A percentile compares a stretch with the other conserved stretches of the same genome.
These are phyloP conservation scores for Myxozyma mucilagina DNA, from an alignment of 805 yeast species.

Conservation along the genomic window DNA sequence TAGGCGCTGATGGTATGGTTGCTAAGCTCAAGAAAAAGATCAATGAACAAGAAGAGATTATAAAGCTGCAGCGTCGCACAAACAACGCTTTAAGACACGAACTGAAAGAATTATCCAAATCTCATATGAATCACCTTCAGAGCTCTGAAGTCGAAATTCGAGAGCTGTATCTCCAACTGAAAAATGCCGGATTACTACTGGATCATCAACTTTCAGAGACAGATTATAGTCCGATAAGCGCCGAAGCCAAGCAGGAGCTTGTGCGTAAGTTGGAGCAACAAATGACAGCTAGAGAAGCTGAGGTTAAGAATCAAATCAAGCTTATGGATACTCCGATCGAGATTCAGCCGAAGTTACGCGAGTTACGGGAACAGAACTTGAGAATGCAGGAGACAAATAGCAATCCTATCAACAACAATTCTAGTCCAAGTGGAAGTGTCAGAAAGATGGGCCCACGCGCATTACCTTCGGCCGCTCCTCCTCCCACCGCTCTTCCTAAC, in stretches of 20 bases:
- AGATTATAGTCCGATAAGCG: constrained; percentile 5
- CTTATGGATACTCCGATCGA: constrained; percentile 56
- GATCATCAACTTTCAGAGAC: not conserved
- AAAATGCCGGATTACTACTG: constrained; percentile 44
- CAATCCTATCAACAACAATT: not conserved
- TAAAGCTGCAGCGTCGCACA: constrained; percentile 60
- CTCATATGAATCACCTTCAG: constrained; percentile 41
- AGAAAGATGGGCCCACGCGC: constrained; percentile 9
- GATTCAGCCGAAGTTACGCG: constrained; percentile 73
- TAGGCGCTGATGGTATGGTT: constrained; percentile 77
- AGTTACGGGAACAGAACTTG: constrained; percentile 80
- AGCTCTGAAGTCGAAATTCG: constrained; percentile 58
- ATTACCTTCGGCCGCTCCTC: not conserved
- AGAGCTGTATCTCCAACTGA: constrained; percentile 56
- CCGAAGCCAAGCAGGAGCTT: constrained; percentile 14
- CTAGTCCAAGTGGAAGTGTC: not conserved
- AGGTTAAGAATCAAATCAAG: constrained; percentile 45
- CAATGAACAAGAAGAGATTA: constrained; percentile 60
- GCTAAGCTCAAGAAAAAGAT: constrained; percentile 61
- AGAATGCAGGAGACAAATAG: constrained; percentile 38
- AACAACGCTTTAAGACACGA: constrained; percentile 62
- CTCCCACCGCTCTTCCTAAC: not conserved
- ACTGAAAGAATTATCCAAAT: constrained; percentile 58
- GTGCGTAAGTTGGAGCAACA: constrained; percentile 21
- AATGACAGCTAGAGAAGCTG: constrained; percentile 41